Percentiles rank a stretch among this genome's conserved stretches.
Evolutionary conservation across 2,329 filamentous ascomycete genomes (phyloP).

Genomic region (Talaromyces sp.): DNA sequence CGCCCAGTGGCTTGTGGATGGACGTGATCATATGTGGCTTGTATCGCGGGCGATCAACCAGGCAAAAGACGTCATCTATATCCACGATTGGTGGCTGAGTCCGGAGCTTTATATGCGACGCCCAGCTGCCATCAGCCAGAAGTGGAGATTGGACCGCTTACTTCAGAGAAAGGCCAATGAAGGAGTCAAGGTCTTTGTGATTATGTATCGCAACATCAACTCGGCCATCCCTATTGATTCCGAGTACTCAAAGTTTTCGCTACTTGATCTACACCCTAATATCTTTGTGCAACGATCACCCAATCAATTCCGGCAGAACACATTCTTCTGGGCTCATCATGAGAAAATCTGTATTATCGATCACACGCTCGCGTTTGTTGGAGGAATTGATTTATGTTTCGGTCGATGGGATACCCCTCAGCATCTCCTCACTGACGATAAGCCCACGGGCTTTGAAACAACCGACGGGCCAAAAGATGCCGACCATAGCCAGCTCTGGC

Average conservation of each 20-base stretch:
- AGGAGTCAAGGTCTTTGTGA: constrained; percentile 96
- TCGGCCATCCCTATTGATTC: constrained; percentile 96
- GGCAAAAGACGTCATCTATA: constrained; percentile 96
- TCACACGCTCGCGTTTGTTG: constrained; percentile 90
- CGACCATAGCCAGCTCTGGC: constrained; percentile 92
- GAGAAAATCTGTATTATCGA: constrained; percentile 98
- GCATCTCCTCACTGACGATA: constrained; percentile 85
- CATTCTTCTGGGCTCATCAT: constrained; percentile 98
- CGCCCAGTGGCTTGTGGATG: constrained; percentile 95
- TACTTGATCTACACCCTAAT: constrained; percentile 92
- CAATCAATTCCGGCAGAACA: constrained; percentile 97
- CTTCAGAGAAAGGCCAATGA: constrained; percentile 90
- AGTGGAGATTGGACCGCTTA: constrained; percentile 90
- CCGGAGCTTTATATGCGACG: constrained; percentile 93
- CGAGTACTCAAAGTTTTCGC: constrained; percentile 93
- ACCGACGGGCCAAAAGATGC: constrained; percentile 71
- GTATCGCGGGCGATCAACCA: constrained; percentile 94
- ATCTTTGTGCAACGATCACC: constrained; percentile 94
- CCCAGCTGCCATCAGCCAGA: constrained; percentile 91
- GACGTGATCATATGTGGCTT: constrained; percentile 99
- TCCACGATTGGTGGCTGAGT: constrained; percentile 98
- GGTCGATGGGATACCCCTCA: constrained; percentile 96
- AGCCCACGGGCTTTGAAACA: constrained; percentile 86
- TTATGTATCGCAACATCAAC: constrained; percentile 96
- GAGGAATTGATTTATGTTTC: constrained; percentile 93